Conservation (phyloP, 2,329 filamentous ascomycete species). For the Diaporthe amygdali region DNA sequence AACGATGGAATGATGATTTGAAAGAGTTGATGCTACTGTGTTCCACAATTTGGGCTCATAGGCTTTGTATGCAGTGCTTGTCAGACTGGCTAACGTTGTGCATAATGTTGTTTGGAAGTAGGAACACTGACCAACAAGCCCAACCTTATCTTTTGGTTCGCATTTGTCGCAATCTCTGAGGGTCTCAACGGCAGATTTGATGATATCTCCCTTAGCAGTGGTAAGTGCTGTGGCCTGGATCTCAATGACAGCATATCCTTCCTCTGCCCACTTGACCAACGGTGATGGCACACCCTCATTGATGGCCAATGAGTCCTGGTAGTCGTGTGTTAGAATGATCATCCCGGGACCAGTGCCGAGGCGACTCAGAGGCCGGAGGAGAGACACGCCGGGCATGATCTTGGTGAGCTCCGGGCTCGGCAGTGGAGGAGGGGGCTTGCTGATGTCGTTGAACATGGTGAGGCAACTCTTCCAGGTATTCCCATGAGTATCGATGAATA, state of each 20-base stretch:
- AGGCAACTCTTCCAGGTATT: background rate
- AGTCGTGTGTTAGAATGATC: slow-evolving; percentile 28
- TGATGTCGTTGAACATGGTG: slow-evolving; percentile 22
- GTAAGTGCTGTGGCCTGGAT: slow-evolving; percentile 15
- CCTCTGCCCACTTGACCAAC: slow-evolving; percentile 25
- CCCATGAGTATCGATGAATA: background rate
- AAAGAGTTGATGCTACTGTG: slow-evolving; percentile 2
- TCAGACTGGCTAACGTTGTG: background rate
- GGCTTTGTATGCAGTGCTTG: background rate
- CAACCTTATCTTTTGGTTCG: slow-evolving; percentile 23
- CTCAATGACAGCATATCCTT: slow-evolving; percentile 24
- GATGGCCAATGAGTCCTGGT: slow-evolving; percentile 21
- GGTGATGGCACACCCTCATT: slow-evolving; percentile 18
- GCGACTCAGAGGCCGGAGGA: slow-evolving; percentile 32
- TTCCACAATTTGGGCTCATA: slow-evolving; percentile 22
- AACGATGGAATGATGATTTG: slow-evolving; percentile 10
- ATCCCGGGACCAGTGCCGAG: slow-evolving; percentile 34
- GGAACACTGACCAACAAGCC: slow-evolving; percentile 19
- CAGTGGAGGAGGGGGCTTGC: slow-evolving; percentile 21
- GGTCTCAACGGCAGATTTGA: slow-evolving; percentile 10
- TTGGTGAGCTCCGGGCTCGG: slow-evolving; percentile 18
- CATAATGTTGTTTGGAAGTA: background rate
- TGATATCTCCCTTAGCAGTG: background rate
- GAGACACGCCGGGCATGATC: slow-evolving; percentile 12
- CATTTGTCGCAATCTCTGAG: slow-evolving; percentile 14